Conservation (phyloP, 352 stramenopile genomes). For the Phytophthora pisi region DNA sequence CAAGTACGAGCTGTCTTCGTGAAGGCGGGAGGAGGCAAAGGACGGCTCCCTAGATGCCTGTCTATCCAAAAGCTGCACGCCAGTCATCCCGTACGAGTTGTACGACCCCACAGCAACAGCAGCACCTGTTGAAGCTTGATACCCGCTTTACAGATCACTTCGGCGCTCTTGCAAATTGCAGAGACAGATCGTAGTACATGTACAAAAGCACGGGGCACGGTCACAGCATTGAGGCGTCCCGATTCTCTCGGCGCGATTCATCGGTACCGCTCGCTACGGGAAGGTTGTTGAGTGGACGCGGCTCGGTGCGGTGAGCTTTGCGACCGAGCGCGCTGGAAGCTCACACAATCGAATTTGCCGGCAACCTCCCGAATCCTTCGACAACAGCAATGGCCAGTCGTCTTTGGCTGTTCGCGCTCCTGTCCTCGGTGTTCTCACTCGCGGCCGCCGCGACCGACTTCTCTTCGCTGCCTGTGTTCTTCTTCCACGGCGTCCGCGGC, state of each 20-base stretch:
- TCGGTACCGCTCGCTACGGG: background rate
- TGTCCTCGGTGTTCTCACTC: conserved; percentile 3
- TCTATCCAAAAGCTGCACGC: background rate
- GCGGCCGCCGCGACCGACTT: conserved; percentile 1
- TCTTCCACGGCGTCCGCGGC: conserved; percentile 44
- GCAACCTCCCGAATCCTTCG: background rate
- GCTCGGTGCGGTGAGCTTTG: background rate
- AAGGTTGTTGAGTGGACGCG: conserved; percentile 11
- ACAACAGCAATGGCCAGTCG: background rate
- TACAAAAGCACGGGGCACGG: conserved; percentile 1
- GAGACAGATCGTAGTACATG: conserved; percentile 4
- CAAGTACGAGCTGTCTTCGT: background rate
- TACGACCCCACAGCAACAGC: background rate
- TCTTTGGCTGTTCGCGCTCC: conserved; percentile 1
- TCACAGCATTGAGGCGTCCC: background rate
- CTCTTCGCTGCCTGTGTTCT: conserved; percentile 42
- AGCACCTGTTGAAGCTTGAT: background rate
- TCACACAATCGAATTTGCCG: conserved; percentile 16
- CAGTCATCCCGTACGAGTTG: background rate
- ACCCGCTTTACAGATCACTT: conserved; percentile 13
- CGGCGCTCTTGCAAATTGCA: conserved; percentile 21
- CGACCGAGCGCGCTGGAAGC: background rate
- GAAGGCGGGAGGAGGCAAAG: no score
- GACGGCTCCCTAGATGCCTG: background rate
- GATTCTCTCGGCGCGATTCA: background rate